These are phyloP conservation scores for Stephania cephalantha DNA, from an alignment of 164 flowering plant genomes.

Conservation along the genomic window DNA sequence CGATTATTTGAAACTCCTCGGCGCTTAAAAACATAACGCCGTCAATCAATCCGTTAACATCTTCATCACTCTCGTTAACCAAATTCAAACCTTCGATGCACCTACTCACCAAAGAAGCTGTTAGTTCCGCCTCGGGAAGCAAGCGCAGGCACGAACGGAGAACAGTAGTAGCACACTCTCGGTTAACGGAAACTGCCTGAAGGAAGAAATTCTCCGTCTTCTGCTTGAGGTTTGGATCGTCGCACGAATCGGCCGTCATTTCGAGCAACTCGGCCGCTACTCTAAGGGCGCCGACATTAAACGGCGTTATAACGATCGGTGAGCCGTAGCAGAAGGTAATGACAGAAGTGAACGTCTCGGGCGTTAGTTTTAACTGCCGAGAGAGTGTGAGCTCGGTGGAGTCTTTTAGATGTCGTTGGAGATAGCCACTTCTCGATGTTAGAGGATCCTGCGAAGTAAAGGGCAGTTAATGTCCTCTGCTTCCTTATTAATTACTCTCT, in stretches of 20 bases:
- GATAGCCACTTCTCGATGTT: constrained; percentile 40
- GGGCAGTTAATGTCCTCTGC: constrained; percentile 14
- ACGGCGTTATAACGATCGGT: constrained; percentile 47
- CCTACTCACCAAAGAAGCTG: constrained; percentile 46
- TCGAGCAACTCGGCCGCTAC: constrained; percentile 60
- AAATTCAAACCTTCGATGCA: constrained; percentile 41
- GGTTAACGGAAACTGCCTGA: constrained; percentile 34
- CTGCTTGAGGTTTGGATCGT: constrained; percentile 31
- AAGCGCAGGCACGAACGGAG: constrained; percentile 44
- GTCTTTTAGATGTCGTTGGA: constrained; percentile 44
- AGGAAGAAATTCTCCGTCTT: constrained; percentile 55
- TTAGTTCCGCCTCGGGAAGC: constrained; percentile 69
- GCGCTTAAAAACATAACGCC: constrained; percentile 28
- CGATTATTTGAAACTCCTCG: constrained; percentile 42
- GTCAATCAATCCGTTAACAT: constrained; percentile 27
- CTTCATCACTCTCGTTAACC: constrained; percentile 10
- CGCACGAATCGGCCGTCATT: constrained; percentile 37
- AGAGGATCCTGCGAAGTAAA: constrained; percentile 39
- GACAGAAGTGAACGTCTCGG: constrained; percentile 48
- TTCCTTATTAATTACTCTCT: background rate
- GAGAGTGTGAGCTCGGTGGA: constrained; percentile 36
- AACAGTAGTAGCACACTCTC: constrained; percentile 37
- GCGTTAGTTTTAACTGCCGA: constrained; percentile 58
- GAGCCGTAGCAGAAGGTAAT: constrained; percentile 59
- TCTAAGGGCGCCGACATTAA: constrained; percentile 53